phyloP scores from a whole-genome alignment of 139 green algal genomes.

The Marvania coccoides region DNA sequence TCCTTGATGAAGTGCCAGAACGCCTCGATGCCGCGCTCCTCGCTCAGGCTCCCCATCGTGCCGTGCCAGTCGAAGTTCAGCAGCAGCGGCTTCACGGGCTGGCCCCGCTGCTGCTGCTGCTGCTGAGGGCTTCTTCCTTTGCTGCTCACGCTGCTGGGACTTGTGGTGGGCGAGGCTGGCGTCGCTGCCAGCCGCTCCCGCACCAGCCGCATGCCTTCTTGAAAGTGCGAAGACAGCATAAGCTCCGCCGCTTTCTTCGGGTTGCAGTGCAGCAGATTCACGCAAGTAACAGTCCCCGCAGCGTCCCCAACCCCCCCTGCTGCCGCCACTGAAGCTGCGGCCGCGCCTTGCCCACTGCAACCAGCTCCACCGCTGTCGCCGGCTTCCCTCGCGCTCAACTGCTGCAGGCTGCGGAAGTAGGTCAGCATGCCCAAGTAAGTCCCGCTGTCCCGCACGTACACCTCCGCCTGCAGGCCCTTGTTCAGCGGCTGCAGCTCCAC shows the following conservation, averaged over 20 bases:
- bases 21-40: slow-evolving; percentile 76
- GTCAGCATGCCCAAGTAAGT: slow-evolving; percentile 73
- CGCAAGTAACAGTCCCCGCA: slow-evolving; percentile 64
- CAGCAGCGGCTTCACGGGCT: slow-evolving; percentile 7
- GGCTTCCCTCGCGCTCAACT: slow-evolving; percentile 43
- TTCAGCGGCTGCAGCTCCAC: slow-evolving; percentile 47
- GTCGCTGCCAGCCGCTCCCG: slow-evolving; percentile 26
- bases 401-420: slow-evolving; percentile 74
- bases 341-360: not conserved
- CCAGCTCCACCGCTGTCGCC: not conserved
- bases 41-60: slow-evolving; percentile 77
- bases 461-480: slow-evolving; percentile 44
- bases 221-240: slow-evolving; percentile 63
- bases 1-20: slow-evolving; percentile 76
- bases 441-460: slow-evolving; percentile 64
- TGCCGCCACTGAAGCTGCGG: not conserved
- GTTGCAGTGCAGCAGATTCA: slow-evolving; percentile 89
- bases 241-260: slow-evolving; percentile 54
- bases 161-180: too few relatives aligned
- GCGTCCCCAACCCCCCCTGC: not conserved
- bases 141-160: too few relatives aligned
- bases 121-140: too few relatives aligned
- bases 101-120: not conserved
- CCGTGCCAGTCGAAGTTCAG: slow-evolving; percentile 96
- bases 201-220: slow-evolving; percentile 49